phyloP scores from a whole-genome alignment of 2,329 filamentous ascomycete species.

The Fusarium duplospermum region DNA sequence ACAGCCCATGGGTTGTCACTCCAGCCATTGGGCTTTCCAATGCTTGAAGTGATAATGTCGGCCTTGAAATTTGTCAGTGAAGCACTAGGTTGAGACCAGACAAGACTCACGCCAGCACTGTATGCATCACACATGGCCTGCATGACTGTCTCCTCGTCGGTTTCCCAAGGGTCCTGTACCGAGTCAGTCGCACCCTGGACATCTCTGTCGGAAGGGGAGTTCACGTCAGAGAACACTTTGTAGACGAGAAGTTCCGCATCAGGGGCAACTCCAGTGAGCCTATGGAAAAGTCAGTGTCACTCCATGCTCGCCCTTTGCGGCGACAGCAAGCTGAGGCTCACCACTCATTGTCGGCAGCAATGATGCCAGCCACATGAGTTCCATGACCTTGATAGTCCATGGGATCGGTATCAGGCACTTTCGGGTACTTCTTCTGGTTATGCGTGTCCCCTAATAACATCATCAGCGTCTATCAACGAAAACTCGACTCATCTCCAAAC shows the following conservation, averaged over 20 bases:
- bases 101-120: conserved; percentile 45
- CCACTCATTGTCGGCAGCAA: conserved; percentile 58
- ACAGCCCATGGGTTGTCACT: conserved; percentile 56
- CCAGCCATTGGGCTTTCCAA: conserved; percentile 54
- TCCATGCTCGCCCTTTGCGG: not conserved
- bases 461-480: conserved; percentile 12
- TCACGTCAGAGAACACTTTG: conserved; percentile 55
- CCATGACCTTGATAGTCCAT: conserved; percentile 52
- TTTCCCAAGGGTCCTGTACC: conserved; percentile 44
- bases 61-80: conserved; percentile 38
- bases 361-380: conserved; percentile 60
- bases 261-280: conserved; percentile 58
- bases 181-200: not conserved
- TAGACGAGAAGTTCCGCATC: conserved; percentile 58
- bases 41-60: conserved; percentile 58
- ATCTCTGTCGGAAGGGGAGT: not conserved
- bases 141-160: conserved; percentile 51
- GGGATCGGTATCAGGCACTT: conserved; percentile 50
- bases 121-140: conserved; percentile 53
- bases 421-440: conserved; percentile 45
- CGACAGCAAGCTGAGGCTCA: conserved; percentile 5
- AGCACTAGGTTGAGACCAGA: not conserved
- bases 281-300: conserved; percentile 31
- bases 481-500: not conserved
- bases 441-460: conserved; percentile 44